Base-by-base conservation (phyloP, 164 flowering plant species). In the Nymphaea thermarum region DNA sequence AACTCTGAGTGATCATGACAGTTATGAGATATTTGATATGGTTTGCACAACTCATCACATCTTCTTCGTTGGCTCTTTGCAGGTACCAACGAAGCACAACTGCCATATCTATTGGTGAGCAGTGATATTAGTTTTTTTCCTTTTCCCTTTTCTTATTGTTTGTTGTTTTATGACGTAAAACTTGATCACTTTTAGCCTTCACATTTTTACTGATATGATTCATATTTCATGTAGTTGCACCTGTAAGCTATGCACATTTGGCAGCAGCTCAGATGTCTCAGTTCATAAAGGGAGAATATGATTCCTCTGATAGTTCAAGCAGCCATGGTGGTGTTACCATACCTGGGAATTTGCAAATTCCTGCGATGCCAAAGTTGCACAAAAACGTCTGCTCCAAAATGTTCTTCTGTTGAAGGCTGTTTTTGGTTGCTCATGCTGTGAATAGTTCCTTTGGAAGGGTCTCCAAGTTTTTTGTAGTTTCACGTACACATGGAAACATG, bases 21-120 rank as follows among this genome's bases (percentile, higher is more conserved):
- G 36, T 25, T 25, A 25, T 25, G 36, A 25, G 36, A 25, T 5
- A 66, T 57, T 14, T 57, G 6, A 18, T 55, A 8, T 55, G 10
- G 60, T 55, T 55, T 55, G 60, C 16, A 10, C 16, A 55, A 55
- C 60, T 55, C 10, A 8, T 55, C 16, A 55, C 16, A 8, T 16
- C 60, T 55, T 55, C 42, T n/a, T 61, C 8, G 8, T 6, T 61
- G 25, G 63, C 16, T n/a, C 3, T 5, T 5, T 82, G 74, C 88
- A 90, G 94, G 65, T 88, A 90, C 66, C 97, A 90, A 65, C 71
- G 94, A 64, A 90, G 97, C 77, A 88, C 97, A 0, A 90, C 97
- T 15, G 97, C 95, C 7, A 86, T 91, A 11, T 91, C 97, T 6
- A 79, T 91, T 1, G 97, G 97, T 91, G 78, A 82, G 68, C 70